Percentiles rank a stretch among this genome's conserved stretches.
Conservation (phyloP, 1,284 basidiomycete species). For the Trametes hirsuta region DNA sequence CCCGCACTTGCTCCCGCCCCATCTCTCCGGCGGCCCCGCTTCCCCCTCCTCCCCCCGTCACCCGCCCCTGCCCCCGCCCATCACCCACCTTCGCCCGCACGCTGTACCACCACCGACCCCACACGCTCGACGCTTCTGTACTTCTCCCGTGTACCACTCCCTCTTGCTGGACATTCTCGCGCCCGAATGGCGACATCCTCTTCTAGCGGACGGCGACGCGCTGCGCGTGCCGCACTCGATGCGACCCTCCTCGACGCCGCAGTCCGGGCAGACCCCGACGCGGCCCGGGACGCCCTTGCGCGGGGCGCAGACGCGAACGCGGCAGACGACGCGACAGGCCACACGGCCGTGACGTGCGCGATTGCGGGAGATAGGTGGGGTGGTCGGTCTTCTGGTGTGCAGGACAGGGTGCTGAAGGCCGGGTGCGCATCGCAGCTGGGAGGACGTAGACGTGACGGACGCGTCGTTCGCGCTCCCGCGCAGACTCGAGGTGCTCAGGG, state of each 20-base stretch:
- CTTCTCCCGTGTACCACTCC: conserved; percentile 1
- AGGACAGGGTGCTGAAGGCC: conserved; percentile 10
- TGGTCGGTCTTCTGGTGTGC: conserved; percentile 18
- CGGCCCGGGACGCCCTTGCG: conserved; percentile 53
- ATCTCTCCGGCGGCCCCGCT: conserved; percentile 9
- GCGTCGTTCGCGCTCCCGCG: conserved; percentile 59
- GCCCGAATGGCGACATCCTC: conserved; percentile 21
- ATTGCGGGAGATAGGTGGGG: conserved; percentile 68
- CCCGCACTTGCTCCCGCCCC: conserved; percentile 22
- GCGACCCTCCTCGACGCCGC: conserved; percentile 55
- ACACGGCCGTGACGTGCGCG: conserved; percentile 65
- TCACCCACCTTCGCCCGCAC: conserved; percentile 6
- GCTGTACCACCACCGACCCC: conserved; percentile 6
- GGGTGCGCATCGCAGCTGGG: conserved; percentile 50
- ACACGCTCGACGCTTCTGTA: background rate
- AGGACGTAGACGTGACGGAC: conserved; percentile 66
- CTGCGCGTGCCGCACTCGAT: conserved; percentile 21
- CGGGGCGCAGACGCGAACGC: conserved; percentile 70
- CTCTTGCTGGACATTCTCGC: background rate
- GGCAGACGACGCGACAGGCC: conserved; percentile 53
- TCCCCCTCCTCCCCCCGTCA: background rate
- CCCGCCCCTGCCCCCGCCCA: no score
- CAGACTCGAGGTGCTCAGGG: conserved; percentile 58
- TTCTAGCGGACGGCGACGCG: conserved; percentile 13
- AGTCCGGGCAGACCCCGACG: conserved; percentile 55